Base-by-base conservation (phyloP, 257 asterid genomes). In the Ajuga chamaepitys region DNA sequence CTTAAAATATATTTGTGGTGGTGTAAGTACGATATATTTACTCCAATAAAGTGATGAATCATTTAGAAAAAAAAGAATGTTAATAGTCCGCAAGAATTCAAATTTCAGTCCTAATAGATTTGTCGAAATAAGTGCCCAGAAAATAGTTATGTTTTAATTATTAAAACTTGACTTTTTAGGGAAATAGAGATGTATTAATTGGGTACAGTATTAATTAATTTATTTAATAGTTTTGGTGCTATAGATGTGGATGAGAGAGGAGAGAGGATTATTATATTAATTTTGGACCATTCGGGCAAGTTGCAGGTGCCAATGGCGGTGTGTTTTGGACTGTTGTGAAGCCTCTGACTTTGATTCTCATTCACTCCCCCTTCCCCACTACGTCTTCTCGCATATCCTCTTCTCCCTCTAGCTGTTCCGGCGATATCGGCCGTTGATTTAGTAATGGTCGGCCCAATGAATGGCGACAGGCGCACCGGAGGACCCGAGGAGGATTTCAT, bases 401-500 rank as follows among this genome's bases (percentile, higher is more conserved):
- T 50, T 37, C 56, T 16, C 12, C 58, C 7, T 10, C 55, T 42
- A 16, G 0, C 51, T 13, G 14, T 53, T 24, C 68, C 74, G 65
- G 59, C 28, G 48, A 40, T 32, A 28, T 44, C 42, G 51, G 25
- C 61, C 30, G 65, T 53, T 2, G 55, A 44, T 56, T 56, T 8
- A 35, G 8, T 20, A 60, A 70, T 75, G 88, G 80, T 69, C 65
- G 58, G 58, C 68, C 74, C 60, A 13, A 74, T 74, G 74, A 74
- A 74, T 74, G 80, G 74, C 65, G 88, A 77, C 2, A 42, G 70
- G 26, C 64, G 80, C 65, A 54, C 70, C 74, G 77, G 64, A 21
- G 80, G 76, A 13, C 68, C 77, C 62, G 88, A 74, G 62, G 94
- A 84, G 51, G 98, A 81, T 57, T 85, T 80, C 75, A 86, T 88